A percentile compares a stretch with the other conserved stretches of the same genome.
phyloP scores from a whole-genome alignment of 768 basidiomycete species.

The Pisolithus albus region DNA sequence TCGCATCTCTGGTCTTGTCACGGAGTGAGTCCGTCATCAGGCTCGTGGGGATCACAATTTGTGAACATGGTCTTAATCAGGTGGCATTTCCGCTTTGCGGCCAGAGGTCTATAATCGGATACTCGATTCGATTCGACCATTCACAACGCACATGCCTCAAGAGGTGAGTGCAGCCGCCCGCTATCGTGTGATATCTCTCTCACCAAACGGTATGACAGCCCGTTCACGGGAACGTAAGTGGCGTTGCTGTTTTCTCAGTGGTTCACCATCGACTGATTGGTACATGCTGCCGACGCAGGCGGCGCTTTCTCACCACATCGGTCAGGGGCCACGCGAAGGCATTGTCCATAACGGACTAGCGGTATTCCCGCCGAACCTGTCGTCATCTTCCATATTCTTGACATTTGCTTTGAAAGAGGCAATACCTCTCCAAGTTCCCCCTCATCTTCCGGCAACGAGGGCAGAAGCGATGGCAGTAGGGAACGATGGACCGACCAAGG shows the following conservation, averaged over 20 bases:
- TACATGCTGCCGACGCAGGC: conserved; percentile 10
- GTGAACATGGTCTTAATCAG: conserved; percentile 26
- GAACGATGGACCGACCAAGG: conserved; percentile 46
- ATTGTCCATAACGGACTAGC: conserved; percentile 16
- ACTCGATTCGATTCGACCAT: conserved; percentile 36
- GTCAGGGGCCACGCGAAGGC: conserved; percentile 2
- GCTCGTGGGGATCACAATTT: conserved; percentile 16
- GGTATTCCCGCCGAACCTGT: conserved; percentile 31
- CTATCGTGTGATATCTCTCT: neutral
- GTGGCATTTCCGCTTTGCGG: conserved; percentile 33
- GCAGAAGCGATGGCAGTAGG: conserved; percentile 38
- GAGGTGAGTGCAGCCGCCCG: conserved; percentile 14
- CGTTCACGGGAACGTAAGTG: conserved; percentile 22
- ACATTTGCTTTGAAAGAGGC: conserved; percentile 48
- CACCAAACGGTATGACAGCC: conserved; percentile 19
- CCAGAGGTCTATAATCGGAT: conserved; percentile 35
- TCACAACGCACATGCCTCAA: conserved; percentile 23
- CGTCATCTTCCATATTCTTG: conserved; percentile 44
- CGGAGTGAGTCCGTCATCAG: conserved; percentile 28
- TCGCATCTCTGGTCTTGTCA: conserved; percentile 31
- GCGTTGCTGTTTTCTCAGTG: conserved; percentile 10
- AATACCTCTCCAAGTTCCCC: conserved; percentile 36
- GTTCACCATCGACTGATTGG: conserved; percentile 13
- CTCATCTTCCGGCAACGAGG: conserved; percentile 45
- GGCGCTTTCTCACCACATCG: conserved; percentile 3